Evolutionary conservation across 1,284 basidiomycete genomes (phyloP).

Genomic region (Melampsora larici-populina): DNA sequence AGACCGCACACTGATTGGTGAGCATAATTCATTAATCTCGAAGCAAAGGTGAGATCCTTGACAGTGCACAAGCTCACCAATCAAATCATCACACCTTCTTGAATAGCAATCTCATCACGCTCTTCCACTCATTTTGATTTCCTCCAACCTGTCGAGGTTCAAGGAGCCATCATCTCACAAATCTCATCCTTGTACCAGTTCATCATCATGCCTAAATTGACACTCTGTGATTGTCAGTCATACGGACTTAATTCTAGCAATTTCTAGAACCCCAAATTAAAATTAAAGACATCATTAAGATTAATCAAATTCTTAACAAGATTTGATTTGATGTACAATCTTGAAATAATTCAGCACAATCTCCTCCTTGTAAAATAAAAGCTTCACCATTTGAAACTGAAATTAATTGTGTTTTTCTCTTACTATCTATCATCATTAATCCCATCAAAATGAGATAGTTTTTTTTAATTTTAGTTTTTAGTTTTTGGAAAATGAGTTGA

Average conservation of each 20-base stretch:
- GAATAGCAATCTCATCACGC: conserved; percentile 28
- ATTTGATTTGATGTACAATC: conserved; percentile 75
- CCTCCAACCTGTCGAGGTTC: conserved; percentile 11
- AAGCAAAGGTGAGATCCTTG: neutral
- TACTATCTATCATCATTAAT: neutral
- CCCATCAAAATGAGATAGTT: neutral
- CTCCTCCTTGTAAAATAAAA: conserved; percentile 92
- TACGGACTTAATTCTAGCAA: conserved; percentile 71
- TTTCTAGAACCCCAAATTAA: conserved; percentile 84
- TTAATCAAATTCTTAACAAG: conserved; percentile 83
- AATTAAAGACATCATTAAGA: conserved; percentile 90
- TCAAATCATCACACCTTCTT: neutral
- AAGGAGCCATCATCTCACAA: conserved; percentile 14
- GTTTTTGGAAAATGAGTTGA: conserved; percentile 38
- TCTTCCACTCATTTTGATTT: conserved; percentile 37
- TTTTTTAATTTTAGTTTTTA: neutral
- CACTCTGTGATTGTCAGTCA: conserved; percentile 29
- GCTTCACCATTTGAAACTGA: conserved; percentile 59
- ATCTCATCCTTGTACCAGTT: conserved; percentile 20
- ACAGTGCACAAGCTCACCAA: no score
- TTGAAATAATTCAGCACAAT: conserved; percentile 71
- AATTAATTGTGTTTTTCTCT: conserved; percentile 7
- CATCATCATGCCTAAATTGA: conserved; percentile 18
- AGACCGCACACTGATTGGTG: conserved; percentile 67
- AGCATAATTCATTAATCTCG: conserved; percentile 46